Base-by-base conservation (phyloP, 257 asterid species). In the Nicotiana sylvestris region DNA sequence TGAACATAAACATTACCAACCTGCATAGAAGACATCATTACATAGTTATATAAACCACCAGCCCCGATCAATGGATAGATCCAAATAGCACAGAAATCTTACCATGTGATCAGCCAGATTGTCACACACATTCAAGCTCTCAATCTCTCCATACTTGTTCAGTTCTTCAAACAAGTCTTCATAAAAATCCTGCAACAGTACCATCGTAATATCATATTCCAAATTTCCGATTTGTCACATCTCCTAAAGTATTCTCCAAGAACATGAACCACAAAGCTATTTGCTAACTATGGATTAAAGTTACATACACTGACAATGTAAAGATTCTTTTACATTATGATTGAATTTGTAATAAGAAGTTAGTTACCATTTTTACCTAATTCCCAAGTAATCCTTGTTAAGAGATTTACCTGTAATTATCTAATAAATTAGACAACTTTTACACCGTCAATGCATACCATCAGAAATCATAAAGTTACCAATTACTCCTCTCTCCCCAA, bases 1-100 rank as follows among this genome's bases (percentile, higher is more conserved):
- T 96, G 98, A 81, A 94, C 99, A 86, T 94, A 96, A n/a, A 96
- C 98, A 86, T 96, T 96, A 53, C 99, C 99, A 85, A 96, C 99
- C 99, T 96, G 90, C 82, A 53, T 17, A 81, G 66, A 13, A 2
- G 21, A 30, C 35, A 58, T 25, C 11, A 9, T 11, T 8, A 82
- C 30, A 76, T 55, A 39, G n/a, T 43, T 15, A 11, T 29, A 35
- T 17, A 21, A 17, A 30, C 39, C 72, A n/a, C 55, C 53, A 83
- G 39, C 46, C 8, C 51, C 33, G 6, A 9, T 64, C 5, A 65
- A 56, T 8, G 43, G 17, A 78, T 13, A 16, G 77, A 13, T 21
- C 58, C 25, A 27, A 51, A 18, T 32, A 56, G 18, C 27, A 49
- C 13, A 76, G 57, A 82, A 84, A 49, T 46, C 49, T 35, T 90